Percentiles rank a stretch among this genome's conserved stretches.
Evolutionary conservation across 768 basidiomycete species (phyloP).

Genomic region (Kwoniella botswanensis): DNA sequence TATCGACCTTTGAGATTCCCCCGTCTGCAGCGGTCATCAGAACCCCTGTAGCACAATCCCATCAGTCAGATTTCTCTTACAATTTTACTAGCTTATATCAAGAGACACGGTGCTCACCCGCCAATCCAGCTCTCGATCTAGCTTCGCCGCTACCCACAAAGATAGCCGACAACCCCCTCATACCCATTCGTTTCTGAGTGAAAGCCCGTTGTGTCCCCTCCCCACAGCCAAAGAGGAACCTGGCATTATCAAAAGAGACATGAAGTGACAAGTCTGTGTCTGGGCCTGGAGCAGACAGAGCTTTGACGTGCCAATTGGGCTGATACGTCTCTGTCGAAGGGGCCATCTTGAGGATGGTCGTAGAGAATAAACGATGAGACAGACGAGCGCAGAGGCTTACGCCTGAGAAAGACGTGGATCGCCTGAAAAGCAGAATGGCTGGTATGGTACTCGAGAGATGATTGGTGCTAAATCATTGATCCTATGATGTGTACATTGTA

Average conservation of each 20-base stretch:
- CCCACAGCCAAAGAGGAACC: constrained; percentile 86
- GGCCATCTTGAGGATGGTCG: constrained; percentile 15
- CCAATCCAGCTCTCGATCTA: constrained; percentile 70
- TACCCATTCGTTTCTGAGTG: constrained; percentile 69
- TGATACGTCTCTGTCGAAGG: constrained; percentile 26
- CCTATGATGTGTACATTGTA: background rate
- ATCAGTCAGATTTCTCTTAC: background rate
- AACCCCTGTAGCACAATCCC: constrained; percentile 63
- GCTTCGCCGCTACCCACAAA: constrained; percentile 74
- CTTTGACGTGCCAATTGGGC: constrained; percentile 50
- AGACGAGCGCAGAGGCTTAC: constrained; percentile 9
- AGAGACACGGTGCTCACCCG: constrained; percentile 63
- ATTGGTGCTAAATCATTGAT: constrained; percentile 9
- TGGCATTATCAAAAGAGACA: constrained; percentile 74
- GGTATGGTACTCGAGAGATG: constrained; percentile 5
- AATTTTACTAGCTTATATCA: background rate
- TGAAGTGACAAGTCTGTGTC: constrained; percentile 83
- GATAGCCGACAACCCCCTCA: constrained; percentile 71
- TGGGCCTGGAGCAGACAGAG: constrained; percentile 53
- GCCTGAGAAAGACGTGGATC: background rate
- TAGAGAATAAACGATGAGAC: constrained; percentile 1
- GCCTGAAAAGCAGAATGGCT: constrained; percentile 7
- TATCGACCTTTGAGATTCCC: constrained; percentile 64
- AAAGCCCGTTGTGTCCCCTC: constrained; percentile 80
- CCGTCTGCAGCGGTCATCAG: constrained; percentile 81